Conservation (phyloP, 2,329 filamentous ascomycete species). For the Nakataea oryzae region DNA sequence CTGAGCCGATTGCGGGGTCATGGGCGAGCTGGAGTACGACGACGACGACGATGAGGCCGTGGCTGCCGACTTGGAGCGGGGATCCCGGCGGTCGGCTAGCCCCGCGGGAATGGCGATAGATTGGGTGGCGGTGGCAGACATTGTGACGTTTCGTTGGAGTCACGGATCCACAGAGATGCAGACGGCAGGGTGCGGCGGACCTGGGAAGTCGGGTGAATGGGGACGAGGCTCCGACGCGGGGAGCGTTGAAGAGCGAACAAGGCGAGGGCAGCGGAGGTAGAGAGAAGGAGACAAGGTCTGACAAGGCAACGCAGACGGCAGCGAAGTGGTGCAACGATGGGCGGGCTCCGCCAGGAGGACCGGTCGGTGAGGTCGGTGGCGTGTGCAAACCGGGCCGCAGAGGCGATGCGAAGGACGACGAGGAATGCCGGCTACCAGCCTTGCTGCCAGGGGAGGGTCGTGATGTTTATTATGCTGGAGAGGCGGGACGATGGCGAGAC, state of each 20-base stretch:
- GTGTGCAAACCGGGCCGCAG: not conserved
- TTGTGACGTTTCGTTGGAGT: conserved; percentile 18
- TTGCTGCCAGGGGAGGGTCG: not conserved
- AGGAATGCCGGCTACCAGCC: too few relatives aligned
- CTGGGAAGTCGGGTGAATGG: conserved; percentile 1
- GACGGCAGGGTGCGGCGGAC: conserved; percentile 1
- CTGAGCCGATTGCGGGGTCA: conserved; percentile 29
- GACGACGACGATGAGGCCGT: conserved; percentile 34
- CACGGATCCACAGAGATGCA: not conserved
- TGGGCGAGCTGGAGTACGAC: conserved; percentile 45
- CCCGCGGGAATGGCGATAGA: conserved; percentile 57
- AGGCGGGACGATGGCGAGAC: not conserved
- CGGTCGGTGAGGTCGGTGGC: not conserved
- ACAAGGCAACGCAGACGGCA: not conserved
- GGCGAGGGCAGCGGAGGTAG: not conserved
- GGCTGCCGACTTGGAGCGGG: conserved; percentile 2
- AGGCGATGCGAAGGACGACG: not conserved
- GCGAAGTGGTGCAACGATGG: not conserved
- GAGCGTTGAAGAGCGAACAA: not conserved
- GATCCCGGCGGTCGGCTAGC: conserved; percentile 5
- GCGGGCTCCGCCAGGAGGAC: not conserved
- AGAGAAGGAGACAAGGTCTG: not conserved
- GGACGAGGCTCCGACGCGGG: not conserved
- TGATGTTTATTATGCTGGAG: not conserved
- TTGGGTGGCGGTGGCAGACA: conserved; percentile 30